Evolutionary conservation across 139 green algal genomes (phyloP).

Genomic region (Micromonas commoda): DNA sequence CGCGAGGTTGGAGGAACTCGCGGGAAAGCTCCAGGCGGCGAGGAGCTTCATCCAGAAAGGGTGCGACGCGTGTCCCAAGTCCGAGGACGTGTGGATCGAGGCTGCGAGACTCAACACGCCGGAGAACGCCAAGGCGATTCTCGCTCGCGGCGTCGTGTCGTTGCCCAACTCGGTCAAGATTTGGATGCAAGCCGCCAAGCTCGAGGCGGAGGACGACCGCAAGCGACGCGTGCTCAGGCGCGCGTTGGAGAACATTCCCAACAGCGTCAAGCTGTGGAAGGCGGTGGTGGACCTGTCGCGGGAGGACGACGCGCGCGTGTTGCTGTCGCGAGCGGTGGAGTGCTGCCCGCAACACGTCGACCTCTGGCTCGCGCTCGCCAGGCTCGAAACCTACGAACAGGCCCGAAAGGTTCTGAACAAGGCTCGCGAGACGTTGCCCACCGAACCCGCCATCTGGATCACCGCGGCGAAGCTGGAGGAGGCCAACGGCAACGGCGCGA

Average conservation of each 20-base stretch:
- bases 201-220: constrained; percentile 66
- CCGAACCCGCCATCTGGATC: constrained; percentile 85
- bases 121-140: constrained; percentile 70
- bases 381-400: constrained; percentile 87
- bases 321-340: constrained; percentile 87
- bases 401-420: constrained; percentile 93
- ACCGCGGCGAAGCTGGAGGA: constrained; percentile 95
- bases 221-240: constrained; percentile 84
- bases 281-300: constrained; percentile 83
- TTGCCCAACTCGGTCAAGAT: constrained; percentile 76
- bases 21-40: constrained; percentile 49
- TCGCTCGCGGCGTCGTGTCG: constrained; percentile 77
- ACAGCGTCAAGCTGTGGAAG: constrained; percentile 91
- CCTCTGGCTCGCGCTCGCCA: constrained; percentile 92
- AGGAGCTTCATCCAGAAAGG: constrained; percentile 69
- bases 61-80: constrained; percentile 85
- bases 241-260: constrained; percentile 81
- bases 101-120: constrained; percentile 71
- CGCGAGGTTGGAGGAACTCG: constrained; percentile 74
- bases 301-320: constrained; percentile 76
- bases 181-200: constrained; percentile 74
- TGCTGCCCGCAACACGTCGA: constrained; percentile 86
- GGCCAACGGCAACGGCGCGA: constrained; percentile 67
- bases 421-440: constrained; percentile 84
- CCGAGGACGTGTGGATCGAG: constrained; percentile 98